A percentile compares a stretch with the other conserved stretches of the same genome.
Evolutionary conservation across 106 monocot species (phyloP).

Genomic region (Alisma plantagoaquatica): DNA sequence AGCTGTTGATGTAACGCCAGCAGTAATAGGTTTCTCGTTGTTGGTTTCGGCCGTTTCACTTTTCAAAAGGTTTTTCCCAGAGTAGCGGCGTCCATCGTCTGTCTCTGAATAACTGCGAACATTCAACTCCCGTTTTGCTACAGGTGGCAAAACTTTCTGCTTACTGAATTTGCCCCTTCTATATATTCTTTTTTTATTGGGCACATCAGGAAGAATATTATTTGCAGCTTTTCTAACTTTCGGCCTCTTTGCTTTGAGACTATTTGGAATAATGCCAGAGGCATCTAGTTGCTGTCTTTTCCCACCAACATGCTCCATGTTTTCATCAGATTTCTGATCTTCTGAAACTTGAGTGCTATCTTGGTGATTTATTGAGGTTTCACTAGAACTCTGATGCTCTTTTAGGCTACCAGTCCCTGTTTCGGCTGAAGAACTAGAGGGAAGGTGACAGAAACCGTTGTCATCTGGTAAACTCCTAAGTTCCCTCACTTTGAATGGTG

Average conservation of each 20-base stretch:
- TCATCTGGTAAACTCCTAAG: slow-evolving; percentile 15
- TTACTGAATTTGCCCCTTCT: slow-evolving; percentile 4
- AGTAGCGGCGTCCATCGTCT: not conserved
- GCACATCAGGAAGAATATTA: not conserved
- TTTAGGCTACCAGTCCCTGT: not conserved
- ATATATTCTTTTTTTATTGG: slow-evolving; percentile 8
- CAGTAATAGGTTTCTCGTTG: not conserved
- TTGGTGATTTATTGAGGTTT: slow-evolving; percentile 1
- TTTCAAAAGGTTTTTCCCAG: not conserved
- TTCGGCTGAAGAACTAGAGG: slow-evolving; percentile 13
- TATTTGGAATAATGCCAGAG: not conserved
- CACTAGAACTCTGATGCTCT: slow-evolving; percentile 3
- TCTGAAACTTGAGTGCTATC: not conserved
- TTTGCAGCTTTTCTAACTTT: not conserved
- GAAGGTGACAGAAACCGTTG: not conserved
- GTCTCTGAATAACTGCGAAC: not conserved
- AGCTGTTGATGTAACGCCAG: not conserved
- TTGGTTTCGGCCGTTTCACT: not conserved
- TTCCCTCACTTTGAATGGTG: slow-evolving; percentile 9
- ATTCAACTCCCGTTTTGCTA: slow-evolving; percentile 6
- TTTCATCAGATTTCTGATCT: not conserved
- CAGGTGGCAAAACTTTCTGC: slow-evolving; percentile 8
- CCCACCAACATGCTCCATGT: not conserved
- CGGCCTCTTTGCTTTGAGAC: slow-evolving; percentile 10
- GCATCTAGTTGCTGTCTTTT: not conserved